Evolutionary conservation across 2,329 filamentous ascomycete species (phyloP), one percentile per base, ranked within the genome.

Genomic region (Byssoonygena ceratinophila): DNA sequence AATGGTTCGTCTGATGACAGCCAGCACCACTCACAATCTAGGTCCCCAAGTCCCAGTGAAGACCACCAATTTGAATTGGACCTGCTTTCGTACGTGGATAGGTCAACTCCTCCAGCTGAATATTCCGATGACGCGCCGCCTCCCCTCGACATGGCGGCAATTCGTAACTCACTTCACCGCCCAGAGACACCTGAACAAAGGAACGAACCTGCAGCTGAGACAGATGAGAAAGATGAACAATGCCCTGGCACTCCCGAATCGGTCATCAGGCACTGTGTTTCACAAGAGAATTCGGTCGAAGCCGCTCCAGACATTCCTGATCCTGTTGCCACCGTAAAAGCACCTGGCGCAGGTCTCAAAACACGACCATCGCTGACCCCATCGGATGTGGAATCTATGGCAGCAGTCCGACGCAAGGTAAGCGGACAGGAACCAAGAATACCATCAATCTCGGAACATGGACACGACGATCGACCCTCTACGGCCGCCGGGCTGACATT

Each of bases 301-400:
- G 58, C 56, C 29, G 65, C 64, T 1, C 65, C 72, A 2, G 66
- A 69, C 14, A 81, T 97, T 54, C 89, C 91, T 1, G 89, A 94
- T 61, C 80, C 82, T 44, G 73, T 87, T 45, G 88, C 91, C 3
- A 96, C 91, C 0, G 90, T 97, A 70, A 92, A 91, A 67, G 85
- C 89, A 7, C 83, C 85, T 20, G 87, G 88, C 6, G 87, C 87
- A 9, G 88, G 83, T 67, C 77, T 97, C 37, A 96, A 94, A 75
- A 92, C 90, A 0, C 80, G 91, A 31, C 82, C 88, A 14, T 96
- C 91, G 1, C 81, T 88, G 36, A 94, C 90, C 0, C 90, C 89
- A 1, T 83, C 87, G 1, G 91, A 97, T 66, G 71, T 91, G 46
- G 75, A 82, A 52, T 78, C 85, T 3, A 94, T 97, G 88, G 84